Evolutionary conservation across 1,284 basidiomycete species (phyloP).

Genomic region (Entoloma clypeatum): DNA sequence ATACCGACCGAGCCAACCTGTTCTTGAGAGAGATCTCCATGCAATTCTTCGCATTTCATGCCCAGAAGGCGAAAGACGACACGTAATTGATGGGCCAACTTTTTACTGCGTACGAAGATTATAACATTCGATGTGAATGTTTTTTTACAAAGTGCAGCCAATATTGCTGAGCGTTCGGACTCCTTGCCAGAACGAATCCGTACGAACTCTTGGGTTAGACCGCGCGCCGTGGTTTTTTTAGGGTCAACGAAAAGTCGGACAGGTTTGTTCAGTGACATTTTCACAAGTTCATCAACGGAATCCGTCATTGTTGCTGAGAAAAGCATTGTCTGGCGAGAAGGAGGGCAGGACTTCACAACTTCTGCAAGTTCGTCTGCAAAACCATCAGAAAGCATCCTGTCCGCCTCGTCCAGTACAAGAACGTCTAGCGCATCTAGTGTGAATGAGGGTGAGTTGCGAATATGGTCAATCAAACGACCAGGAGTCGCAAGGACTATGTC

Average conservation of each 20-base stretch:
- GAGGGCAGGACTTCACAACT: constrained; percentile 88
- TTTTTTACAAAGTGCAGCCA: constrained; percentile 83
- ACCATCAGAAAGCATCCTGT: constrained; percentile 96
- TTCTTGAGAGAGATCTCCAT: constrained; percentile 95
- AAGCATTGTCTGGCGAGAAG: constrained; percentile 92
- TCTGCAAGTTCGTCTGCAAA: constrained; percentile 95
- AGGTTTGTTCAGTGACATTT: constrained; percentile 88
- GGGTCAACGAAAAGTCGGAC: constrained; percentile 95
- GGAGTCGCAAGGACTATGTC: constrained; percentile 95
- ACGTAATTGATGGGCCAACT: constrained; percentile 94
- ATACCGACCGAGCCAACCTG: constrained; percentile 51
- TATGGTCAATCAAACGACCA: constrained; percentile 94
- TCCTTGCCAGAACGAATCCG: constrained; percentile 79
- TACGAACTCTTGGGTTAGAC: constrained; percentile 95
- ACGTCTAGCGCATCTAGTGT: constrained; percentile 92
- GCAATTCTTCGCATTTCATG: constrained; percentile 87
- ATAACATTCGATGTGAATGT: constrained; percentile 85
- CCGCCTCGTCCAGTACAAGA: constrained; percentile 94
- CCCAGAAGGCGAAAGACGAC: constrained; percentile 89
- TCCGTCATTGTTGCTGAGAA: constrained; percentile 99
- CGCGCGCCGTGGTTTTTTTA: constrained; percentile 82
- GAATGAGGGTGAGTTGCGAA: constrained; percentile 94
- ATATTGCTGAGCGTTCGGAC: constrained; percentile 77
- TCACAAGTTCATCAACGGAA: constrained; percentile 89
- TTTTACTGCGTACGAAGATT: constrained; percentile 94